phyloP scores from a whole-genome alignment of 164 flowering plant genomes.

The Magnolia kwangsiensis region DNA sequence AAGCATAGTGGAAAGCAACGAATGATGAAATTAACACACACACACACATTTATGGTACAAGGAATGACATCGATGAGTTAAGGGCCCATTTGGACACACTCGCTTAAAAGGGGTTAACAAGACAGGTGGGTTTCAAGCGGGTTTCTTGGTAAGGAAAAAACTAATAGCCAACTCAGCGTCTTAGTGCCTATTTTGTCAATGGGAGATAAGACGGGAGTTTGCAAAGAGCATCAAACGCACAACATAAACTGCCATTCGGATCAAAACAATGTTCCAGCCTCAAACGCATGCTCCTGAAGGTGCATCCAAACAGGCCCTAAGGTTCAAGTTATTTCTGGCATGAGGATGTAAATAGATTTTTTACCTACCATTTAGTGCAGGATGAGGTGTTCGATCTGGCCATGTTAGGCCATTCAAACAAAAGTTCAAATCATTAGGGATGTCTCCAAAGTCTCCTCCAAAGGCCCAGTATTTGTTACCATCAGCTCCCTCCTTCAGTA shows the following conservation, averaged over 20 bases:
- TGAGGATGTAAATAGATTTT: neutral
- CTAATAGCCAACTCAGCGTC: too few relatives aligned
- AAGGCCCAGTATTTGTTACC: slow-evolving; percentile 88
- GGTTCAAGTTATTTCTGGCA: neutral
- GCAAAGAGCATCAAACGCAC: too few relatives aligned
- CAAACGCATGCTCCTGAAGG: too few relatives aligned
- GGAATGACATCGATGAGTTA: neutral
- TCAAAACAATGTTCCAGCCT: too few relatives aligned
- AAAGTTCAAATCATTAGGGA: slow-evolving; percentile 87
- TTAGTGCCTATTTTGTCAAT: too few relatives aligned
- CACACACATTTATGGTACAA: neutral
- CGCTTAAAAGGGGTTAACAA: too few relatives aligned
- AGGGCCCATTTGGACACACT: too few relatives aligned
- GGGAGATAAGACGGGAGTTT: too few relatives aligned
- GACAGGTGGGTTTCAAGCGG: too few relatives aligned
- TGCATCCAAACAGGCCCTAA: too few relatives aligned
- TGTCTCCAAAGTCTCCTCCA: slow-evolving; percentile 98
- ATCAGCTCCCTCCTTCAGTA: slow-evolving; percentile 59
- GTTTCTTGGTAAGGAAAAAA: too few relatives aligned
- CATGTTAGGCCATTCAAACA: slow-evolving; percentile 83
- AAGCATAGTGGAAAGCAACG: slow-evolving; percentile 11
- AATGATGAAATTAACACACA: neutral
- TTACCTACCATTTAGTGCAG: slow-evolving; percentile 74
- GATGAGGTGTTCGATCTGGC: slow-evolving; percentile 98
- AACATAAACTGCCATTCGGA: too few relatives aligned